These are phyloP conservation scores for Wallacemonas sp. DNA, from an alignment of 208 protist species.

Conservation along the genomic window DNA sequence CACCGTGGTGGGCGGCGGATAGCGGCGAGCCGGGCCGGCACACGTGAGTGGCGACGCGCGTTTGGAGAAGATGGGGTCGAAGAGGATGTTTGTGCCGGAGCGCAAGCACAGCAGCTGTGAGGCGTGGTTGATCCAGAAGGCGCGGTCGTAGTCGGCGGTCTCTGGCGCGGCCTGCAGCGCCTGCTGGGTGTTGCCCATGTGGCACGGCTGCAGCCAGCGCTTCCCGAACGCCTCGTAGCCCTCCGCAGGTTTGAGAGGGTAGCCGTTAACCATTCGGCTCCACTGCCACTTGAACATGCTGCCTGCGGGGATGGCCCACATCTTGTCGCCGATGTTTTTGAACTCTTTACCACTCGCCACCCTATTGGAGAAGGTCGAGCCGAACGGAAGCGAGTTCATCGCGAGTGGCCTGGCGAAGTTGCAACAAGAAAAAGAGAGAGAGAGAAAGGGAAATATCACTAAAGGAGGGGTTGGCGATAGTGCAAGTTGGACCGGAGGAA, in stretches of 20 bases:
- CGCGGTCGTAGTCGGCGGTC: slow-evolving; percentile 23
- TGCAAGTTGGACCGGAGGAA: background rate
- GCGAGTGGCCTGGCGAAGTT: background rate
- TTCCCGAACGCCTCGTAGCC: slow-evolving; percentile 50
- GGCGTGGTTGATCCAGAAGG: slow-evolving; percentile 85
- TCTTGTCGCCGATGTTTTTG: slow-evolving; percentile 45
- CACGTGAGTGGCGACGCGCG: slow-evolving; percentile 62
- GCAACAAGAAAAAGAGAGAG: background rate
- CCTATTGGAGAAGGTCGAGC: slow-evolving; percentile 54
- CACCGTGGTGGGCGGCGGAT: slow-evolving; percentile 32
- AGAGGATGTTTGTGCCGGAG: slow-evolving; percentile 66
- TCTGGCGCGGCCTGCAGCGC: slow-evolving; percentile 16
- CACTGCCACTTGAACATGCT: slow-evolving; percentile 18
- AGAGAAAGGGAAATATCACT: slow-evolving; percentile 1
- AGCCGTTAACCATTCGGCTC: background rate
- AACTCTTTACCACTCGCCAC: slow-evolving; percentile 43
- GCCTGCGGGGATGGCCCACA: background rate
- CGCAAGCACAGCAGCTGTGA: slow-evolving; percentile 68
- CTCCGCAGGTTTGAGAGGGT: slow-evolving; percentile 24
- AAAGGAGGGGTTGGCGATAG: background rate
- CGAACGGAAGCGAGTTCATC: slow-evolving; percentile 22
- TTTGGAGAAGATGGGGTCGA: slow-evolving; percentile 84
- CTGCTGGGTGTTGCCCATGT: slow-evolving; percentile 32
- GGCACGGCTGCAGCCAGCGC: slow-evolving; percentile 36
- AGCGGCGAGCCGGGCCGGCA: slow-evolving; percentile 41